Conservation (phyloP, 2,329 filamentous ascomycete species). For the Exophiala sideris region DNA sequence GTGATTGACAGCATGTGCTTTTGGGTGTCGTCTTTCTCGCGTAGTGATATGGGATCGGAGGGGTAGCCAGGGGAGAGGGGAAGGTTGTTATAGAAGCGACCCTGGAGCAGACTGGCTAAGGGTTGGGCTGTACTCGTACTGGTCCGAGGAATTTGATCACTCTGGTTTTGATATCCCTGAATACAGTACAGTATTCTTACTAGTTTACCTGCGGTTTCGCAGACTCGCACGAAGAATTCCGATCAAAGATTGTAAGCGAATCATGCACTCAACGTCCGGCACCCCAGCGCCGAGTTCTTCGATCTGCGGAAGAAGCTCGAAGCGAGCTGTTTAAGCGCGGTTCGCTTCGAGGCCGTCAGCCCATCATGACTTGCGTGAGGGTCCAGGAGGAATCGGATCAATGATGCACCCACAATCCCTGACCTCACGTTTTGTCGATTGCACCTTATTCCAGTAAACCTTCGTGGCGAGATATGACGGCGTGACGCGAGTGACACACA, state of each 20-base stretch:
- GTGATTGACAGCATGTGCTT: not conserved
- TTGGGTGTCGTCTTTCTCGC: not conserved
- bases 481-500: not conserved
- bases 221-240: no score
- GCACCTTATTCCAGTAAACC: not conserved
- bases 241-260: no score
- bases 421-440: no score
- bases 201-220: not conserved
- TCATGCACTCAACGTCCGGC: no score
- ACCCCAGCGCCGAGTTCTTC: no score
- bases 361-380: not conserved
- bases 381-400: not conserved
- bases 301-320: not conserved
- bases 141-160: conserved; percentile 1
- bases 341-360: conserved; percentile 8
- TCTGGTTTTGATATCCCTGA: not conserved
- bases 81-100: not conserved
- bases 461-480: not conserved
- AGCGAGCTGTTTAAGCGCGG: conserved; percentile 2
- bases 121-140: not conserved
- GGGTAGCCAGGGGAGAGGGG: not conserved
- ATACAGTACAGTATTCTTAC: not conserved
- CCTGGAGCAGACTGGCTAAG: not conserved
- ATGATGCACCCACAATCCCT: not conserved
- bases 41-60: no score